These are phyloP conservation scores for Globisporangium camurandrum DNA, from an alignment of 352 stramenopile genomes.

Conservation along the genomic window DNA sequence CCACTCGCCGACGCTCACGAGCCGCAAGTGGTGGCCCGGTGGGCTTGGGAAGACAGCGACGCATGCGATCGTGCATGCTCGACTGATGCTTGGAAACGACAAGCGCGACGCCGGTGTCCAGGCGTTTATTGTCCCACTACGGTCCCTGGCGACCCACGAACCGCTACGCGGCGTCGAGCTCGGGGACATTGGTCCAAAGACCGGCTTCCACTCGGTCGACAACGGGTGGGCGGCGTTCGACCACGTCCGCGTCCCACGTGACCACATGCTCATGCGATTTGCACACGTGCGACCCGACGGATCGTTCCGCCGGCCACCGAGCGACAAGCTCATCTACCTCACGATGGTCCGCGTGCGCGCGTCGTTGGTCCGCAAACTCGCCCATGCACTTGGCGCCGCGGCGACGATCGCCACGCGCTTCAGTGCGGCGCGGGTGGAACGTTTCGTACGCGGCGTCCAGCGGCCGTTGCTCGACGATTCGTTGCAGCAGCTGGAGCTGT, in stretches of 20 bases:
- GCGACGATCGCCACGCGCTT: slow-evolving; percentile 93
- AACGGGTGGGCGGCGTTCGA: slow-evolving; percentile 89
- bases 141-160: slow-evolving; percentile 67
- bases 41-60: slow-evolving; percentile 88
- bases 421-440: slow-evolving; percentile 89
- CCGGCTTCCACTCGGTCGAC: slow-evolving; percentile 88
- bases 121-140: slow-evolving; percentile 91
- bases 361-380: slow-evolving; percentile 44
- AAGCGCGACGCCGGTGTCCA: slow-evolving; percentile 81
- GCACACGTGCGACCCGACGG: slow-evolving; percentile 45
- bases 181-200: slow-evolving; percentile 90
- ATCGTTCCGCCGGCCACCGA: slow-evolving; percentile 49
- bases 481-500: slow-evolving; percentile 83
- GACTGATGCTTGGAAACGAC: slow-evolving; percentile 47
- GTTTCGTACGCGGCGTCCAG: slow-evolving; percentile 49
- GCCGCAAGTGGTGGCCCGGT: slow-evolving; percentile 94
- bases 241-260: slow-evolving; percentile 79
- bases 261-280: slow-evolving; percentile 47
- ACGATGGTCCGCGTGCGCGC: slow-evolving; percentile 80
- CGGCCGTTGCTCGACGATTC: slow-evolving; percentile 89
- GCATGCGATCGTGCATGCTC: slow-evolving; percentile 90
- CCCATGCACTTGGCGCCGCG: slow-evolving; percentile 70
- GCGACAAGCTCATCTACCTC: slow-evolving; percentile 68
- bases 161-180: slow-evolving; percentile 83
- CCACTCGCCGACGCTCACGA: slow-evolving; percentile 91